Base-by-base conservation (phyloP, 164 flowering plant genomes). In the Umbilicus rupestris region DNA sequence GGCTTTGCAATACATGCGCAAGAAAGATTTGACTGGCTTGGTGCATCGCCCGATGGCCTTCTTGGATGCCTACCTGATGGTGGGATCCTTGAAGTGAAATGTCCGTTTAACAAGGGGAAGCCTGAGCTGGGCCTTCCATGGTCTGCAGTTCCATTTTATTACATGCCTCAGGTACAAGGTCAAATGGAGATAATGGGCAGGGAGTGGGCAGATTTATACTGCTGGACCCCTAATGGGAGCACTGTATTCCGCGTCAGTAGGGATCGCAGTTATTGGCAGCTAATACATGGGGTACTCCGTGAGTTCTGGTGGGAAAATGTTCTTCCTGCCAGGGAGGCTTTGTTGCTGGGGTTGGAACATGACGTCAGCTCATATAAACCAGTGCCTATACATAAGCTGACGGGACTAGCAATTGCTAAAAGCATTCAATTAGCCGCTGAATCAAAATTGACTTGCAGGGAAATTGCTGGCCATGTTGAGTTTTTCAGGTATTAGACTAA, bases 241-340 rank as follows among this genome's bases (percentile, higher is more conserved):
- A 78, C 96, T 0, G 71, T 95, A 62, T 88, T 95, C 57, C 88
- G 92, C 26, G 87, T 95, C 17, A 12, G 19, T 26, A 78, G 97
- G 68, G 86, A 84, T 0, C 88, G 85, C 8, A 66, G 70, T 31
- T 95, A 95, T 71, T 92, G 97, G 97, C 73, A 81, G 22, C 66
- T 92, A 69, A 87, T 95, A 6, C 86, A 82, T 67, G 90, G 85
- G 57, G 75, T 92, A 66, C 73, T 95, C 30, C 70, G 76, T 11
- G 99, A 95, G 68, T 95, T 95, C 73, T 95, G 99, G 99, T 95
- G 96, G 97, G 92, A 83, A 64, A 82, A 85, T 68, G 97, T 95
- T 37, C 68, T 95, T 55, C 97, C 99, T 50, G 97, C 98, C 4
- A 75, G 85, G 67, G 90, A 92, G 75, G 88, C 92, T 22, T 45